Conservation (phyloP, 768 basidiomycete species). For the Boletus tomentosulus region DNA sequence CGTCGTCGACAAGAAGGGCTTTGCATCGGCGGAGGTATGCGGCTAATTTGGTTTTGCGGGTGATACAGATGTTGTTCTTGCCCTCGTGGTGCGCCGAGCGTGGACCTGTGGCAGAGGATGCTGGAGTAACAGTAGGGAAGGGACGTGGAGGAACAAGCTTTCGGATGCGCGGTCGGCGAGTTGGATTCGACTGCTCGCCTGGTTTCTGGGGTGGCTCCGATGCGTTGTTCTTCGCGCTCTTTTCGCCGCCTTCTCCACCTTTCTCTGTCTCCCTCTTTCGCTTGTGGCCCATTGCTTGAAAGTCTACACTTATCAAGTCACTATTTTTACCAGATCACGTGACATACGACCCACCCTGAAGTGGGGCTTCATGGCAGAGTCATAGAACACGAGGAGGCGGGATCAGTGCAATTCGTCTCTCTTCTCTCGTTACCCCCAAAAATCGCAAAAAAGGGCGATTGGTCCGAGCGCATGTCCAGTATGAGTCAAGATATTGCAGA, state of each 20-base stretch:
- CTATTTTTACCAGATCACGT: constrained; percentile 1
- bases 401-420: constrained; percentile 7
- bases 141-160: constrained; percentile 74
- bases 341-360: constrained; percentile 22
- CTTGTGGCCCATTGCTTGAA: constrained; percentile 15
- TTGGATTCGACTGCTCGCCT: constrained; percentile 2
- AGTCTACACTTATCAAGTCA: background rate
- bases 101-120: constrained; percentile 78
- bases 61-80: constrained; percentile 76
- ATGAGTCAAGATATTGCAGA: constrained; percentile 86
- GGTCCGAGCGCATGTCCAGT: constrained; percentile 33
- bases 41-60: constrained; percentile 69
- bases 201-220: constrained; percentile 1
- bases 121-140: constrained; percentile 68
- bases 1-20: constrained; percentile 64
- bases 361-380: constrained; percentile 1
- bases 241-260: constrained; percentile 1
- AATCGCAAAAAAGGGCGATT: constrained; percentile 9
- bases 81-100: constrained; percentile 75
- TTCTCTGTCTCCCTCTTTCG: constrained; percentile 17
- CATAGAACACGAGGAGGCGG: background rate
- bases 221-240: constrained; percentile 14
- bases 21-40: constrained; percentile 78
- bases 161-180: constrained; percentile 39
- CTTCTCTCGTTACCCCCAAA: constrained; percentile 24